Evolutionary conservation across 352 stramenopile species (phyloP), one percentile per base, ranked within the genome.

Genomic region (Pythium apleroticum): DNA sequence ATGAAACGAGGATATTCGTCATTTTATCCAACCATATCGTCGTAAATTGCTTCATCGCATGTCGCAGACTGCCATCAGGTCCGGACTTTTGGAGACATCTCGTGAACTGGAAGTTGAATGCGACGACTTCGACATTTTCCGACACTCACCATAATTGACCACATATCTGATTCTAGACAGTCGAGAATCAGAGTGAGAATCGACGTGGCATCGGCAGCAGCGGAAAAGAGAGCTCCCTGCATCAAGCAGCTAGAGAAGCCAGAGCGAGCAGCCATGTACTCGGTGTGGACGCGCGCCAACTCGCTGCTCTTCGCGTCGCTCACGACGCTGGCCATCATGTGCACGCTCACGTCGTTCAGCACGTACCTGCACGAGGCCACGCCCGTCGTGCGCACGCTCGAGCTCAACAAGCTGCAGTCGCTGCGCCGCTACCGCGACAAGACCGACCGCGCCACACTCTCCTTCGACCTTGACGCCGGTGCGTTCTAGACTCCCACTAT

Each of bases 271-370:
- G 63, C 12, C 52, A 95, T 95, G 86, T 88, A 95, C 75, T 93
- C 86, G 70, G 69, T 93, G 43, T 95, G 84, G 86, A 93, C 86
- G 72, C 82, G 86, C 57, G 83, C 80, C 54, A 95, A 95, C 66
- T 75, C 84, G 65, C 72, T 95, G 39, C 86, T 95, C 68, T 93
- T 90, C 69, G 77, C 78, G 74, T 90, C 86, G 66, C 76, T 95
- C 28, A 88, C 81, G 73, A 74, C 78, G 57, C 78, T 95, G 48
- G 74, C 81, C 52, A 63, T 87, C 63, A 89, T 95, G 76, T 87
- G 78, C 72, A 73, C 74, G 63, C 76, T 93, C 48, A 95, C 84
- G 54, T 69, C 86, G 22, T 27, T 95, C 53, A 91, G 68, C 60
- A 95, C 86, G 19, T 90, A 79, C 66, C 56, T 82, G 49, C 84